These are phyloP conservation scores for Mallotus repandus DNA, from an alignment of 441 rosid genomes.

Conservation along the genomic window DNA sequence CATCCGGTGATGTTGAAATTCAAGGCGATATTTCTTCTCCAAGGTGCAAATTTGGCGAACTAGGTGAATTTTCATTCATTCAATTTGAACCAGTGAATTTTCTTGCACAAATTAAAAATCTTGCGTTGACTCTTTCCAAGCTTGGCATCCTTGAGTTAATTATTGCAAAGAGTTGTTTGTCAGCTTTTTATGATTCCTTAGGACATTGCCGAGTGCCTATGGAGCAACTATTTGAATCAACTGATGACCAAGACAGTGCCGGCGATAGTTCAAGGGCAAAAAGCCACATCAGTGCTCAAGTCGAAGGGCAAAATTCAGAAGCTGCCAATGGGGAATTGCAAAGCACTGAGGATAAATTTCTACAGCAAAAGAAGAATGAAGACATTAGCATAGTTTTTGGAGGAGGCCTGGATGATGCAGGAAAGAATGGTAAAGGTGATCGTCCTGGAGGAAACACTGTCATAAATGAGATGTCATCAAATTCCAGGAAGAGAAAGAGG, in stretches of 20 bases:
- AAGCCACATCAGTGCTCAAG: constrained; percentile 10
- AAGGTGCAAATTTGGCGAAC: constrained; percentile 45
- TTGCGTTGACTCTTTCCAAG: constrained; percentile 40
- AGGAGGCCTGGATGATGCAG: constrained; percentile 2
- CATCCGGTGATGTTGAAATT: constrained; percentile 15
- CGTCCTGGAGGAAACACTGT: constrained; percentile 26
- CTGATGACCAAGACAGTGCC: constrained; percentile 30
- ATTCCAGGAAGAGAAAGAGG: constrained; percentile 38
- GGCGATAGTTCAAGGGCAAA: constrained; percentile 13
- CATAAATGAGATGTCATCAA: constrained; percentile 21
- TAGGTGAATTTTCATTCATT: constrained; percentile 41
- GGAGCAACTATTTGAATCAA: constrained; percentile 37
- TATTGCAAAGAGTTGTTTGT: constrained; percentile 43
- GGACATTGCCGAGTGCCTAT: constrained; percentile 59
- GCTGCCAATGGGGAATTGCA: constrained; percentile 8
- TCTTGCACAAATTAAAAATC: constrained; percentile 49
- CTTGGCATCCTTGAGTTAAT: constrained; percentile 52
- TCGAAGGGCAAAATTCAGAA: constrained; percentile 14
- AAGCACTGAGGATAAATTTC: constrained; percentile 10
- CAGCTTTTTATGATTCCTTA: constrained; percentile 49
- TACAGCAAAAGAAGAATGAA: constrained; percentile 21
- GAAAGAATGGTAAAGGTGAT: constrained; percentile 13
- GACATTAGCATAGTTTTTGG: constrained; percentile 19
- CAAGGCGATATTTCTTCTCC: constrained; percentile 19
- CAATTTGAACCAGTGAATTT: constrained; percentile 54